Base-by-base conservation (phyloP, 257 asterid genomes). In the Solanum chmielewskii region DNA sequence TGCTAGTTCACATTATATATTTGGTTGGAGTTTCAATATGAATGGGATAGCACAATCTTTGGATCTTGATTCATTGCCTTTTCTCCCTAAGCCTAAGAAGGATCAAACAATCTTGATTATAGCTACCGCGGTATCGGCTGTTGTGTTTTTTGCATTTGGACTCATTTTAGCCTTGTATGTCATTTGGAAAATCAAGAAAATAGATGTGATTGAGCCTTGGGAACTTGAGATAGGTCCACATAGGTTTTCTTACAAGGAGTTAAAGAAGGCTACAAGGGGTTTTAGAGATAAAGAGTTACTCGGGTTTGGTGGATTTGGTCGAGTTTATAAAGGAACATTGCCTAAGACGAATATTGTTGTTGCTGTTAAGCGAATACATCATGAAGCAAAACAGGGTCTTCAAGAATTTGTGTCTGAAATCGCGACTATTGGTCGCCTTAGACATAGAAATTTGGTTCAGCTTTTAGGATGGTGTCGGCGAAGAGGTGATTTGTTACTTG, bases 281-380 rank as follows among this genome's bases (percentile, higher is more conserved):
- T 95, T 95, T 86, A 88, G 90, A 16, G 94, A 93, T 42, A 78
- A 87, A 31, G 94, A 91, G 85, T 88, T 95, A 4, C 90, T 95
- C n/a, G 98, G 98, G 11, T 92, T 90, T 59, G 98, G 98, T 60
- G 98, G 98, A 52, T 95, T 94, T 81, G 98, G 98, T 11, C 90
- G 88, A 56, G 98, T 95, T 70, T 95, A 95, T 73, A 93, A 87
- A 88, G 98, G 98, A 16, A 91, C 89, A 56, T 70, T 95, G 87
- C 93, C 93, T 74, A 56, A 66, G 25, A 88, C 93, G 4, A 77
- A 83, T 2, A 86, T 84, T 1, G 86, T 88, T 89, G 93, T 95
- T 0, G 98, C 98, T 5, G 98, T 95, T 7, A 95, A 95, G 91
- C 86, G 85, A 84, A 92, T 94, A 44, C 89, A 83, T 90, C 92